Evolutionary conservation across 805 yeast species (phyloP).

Genomic region (Lachancea meyersii): DNA sequence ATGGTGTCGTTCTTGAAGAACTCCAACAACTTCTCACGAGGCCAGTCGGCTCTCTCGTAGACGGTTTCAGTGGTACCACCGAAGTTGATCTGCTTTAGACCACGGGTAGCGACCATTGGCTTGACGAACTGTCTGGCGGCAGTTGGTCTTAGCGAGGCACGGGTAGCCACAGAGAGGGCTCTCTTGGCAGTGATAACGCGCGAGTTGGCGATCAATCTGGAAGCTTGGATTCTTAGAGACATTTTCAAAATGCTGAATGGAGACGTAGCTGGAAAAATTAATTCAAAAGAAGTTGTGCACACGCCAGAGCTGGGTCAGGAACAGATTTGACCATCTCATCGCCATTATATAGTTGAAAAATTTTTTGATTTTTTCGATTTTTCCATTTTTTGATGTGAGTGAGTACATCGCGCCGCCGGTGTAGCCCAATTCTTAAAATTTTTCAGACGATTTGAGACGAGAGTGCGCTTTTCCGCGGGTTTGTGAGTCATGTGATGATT

Average conservation of each 20-base stretch:
- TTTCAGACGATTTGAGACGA: background rate
- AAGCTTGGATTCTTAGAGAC: constrained; percentile 40
- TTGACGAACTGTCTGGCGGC: constrained; percentile 41
- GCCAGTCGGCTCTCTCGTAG: constrained; percentile 99
- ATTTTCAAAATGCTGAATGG: constrained; percentile 2
- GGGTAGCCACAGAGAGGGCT: constrained; percentile 49
- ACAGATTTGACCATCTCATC: no score
- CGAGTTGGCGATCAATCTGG: constrained; percentile 37
- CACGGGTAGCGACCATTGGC: constrained; percentile 64
- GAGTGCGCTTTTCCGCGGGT: no score
- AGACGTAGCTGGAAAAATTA: background rate
- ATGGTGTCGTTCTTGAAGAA: constrained; percentile 98
- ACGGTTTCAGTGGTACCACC: constrained; percentile 94
- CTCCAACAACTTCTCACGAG: constrained; percentile 88
- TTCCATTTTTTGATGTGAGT: no score
- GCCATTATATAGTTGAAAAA: constrained; percentile 7
- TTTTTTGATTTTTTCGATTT: background rate
- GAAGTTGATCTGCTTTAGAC: constrained; percentile 93
- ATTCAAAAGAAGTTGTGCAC: background rate
- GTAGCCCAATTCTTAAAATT: background rate
- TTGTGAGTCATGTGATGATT: background rate
- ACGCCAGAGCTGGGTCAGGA: no score
- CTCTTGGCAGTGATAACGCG: constrained; percentile 52
- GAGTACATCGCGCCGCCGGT: background rate
- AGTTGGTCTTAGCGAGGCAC: constrained; percentile 53